Evolutionary conservation across 371 early-diverging fungal genomes (phyloP).

Genomic region (Coemansia sp.): DNA sequence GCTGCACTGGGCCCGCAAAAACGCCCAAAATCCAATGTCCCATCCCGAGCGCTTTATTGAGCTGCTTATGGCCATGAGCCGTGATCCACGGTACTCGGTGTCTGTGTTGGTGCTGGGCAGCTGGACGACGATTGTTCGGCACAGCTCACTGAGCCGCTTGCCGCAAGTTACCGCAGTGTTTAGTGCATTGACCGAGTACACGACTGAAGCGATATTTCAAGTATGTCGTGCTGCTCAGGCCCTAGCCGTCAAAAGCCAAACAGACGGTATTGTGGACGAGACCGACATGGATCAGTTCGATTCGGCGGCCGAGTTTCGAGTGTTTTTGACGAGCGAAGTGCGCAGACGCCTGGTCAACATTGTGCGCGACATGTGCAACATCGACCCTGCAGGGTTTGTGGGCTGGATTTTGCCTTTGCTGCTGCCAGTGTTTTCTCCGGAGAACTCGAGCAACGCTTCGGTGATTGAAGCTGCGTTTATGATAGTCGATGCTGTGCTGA

Average conservation of each 20-base stretch:
- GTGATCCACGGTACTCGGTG: constrained; percentile 32
- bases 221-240: constrained; percentile 30
- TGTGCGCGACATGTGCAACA: constrained; percentile 32
- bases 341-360: constrained; percentile 35
- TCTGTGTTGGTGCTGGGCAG: constrained; percentile 19
- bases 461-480: constrained; percentile 35
- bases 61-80: constrained; percentile 25
- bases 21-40: constrained; percentile 8
- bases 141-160: constrained; percentile 14
- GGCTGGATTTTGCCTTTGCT: constrained; percentile 46
- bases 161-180: constrained; percentile 22
- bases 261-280: constrained; percentile 10
- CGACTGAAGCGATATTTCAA: constrained; percentile 21
- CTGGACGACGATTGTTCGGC: constrained; percentile 32
- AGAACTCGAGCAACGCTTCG: constrained; percentile 3
- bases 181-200: constrained; percentile 33
- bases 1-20: constrained; percentile 47
- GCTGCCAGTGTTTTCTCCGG: constrained; percentile 12
- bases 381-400: constrained; percentile 42
- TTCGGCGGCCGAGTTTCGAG: constrained; percentile 26
- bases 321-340: constrained; percentile 28
- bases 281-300: constrained; percentile 39
- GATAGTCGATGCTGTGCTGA: constrained; percentile 27
- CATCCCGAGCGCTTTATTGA: constrained; percentile 17
- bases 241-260: background rate